phyloP scores from a whole-genome alignment of 2,329 filamentous ascomycete genomes.

The Coccinonectria pachysandricola region DNA sequence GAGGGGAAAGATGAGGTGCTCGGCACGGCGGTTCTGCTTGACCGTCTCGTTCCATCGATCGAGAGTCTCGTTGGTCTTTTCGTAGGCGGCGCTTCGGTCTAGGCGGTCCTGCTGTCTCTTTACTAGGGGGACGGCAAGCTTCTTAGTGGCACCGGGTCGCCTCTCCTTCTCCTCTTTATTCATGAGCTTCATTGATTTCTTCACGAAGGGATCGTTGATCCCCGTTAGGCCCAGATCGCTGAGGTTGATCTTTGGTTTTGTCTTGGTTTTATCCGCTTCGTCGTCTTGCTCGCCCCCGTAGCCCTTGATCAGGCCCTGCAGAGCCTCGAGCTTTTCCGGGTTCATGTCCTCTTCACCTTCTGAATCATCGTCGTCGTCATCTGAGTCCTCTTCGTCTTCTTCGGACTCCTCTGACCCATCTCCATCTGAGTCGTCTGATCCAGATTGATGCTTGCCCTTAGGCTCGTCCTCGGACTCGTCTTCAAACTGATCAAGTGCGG shows the following conservation, averaged over 20 bases:
- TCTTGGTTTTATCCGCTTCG: slow-evolving; percentile 30
- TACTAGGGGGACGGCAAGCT: slow-evolving; percentile 71
- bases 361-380: slow-evolving; percentile 37
- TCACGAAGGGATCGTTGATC: slow-evolving; percentile 63
- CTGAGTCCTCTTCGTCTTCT: slow-evolving; percentile 36
- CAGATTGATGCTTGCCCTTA: slow-evolving; percentile 33
- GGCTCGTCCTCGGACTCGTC: slow-evolving; percentile 39
- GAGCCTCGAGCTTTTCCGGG: slow-evolving; percentile 50
- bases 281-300: slow-evolving; percentile 57
- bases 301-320: slow-evolving; percentile 59
- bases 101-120: slow-evolving; percentile 80
- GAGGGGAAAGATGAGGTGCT: slow-evolving; percentile 82
- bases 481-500: slow-evolving; percentile 45
- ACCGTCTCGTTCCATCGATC: slow-evolving; percentile 91
- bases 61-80: slow-evolving; percentile 84
- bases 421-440: slow-evolving; percentile 34
- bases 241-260: slow-evolving; percentile 59
- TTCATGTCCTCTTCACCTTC: slow-evolving; percentile 39
- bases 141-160: slow-evolving; percentile 42
- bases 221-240: slow-evolving; percentile 63
- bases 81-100: slow-evolving; percentile 72
- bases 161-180: slow-evolving; percentile 48
- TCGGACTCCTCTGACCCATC: slow-evolving; percentile 30
- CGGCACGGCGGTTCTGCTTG: slow-evolving; percentile 83
- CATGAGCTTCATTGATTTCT: slow-evolving; percentile 69